phyloP scores from a whole-genome alignment of 2,329 filamentous ascomycete genomes.

The Phaeosphaeriaceae sp. region DNA sequence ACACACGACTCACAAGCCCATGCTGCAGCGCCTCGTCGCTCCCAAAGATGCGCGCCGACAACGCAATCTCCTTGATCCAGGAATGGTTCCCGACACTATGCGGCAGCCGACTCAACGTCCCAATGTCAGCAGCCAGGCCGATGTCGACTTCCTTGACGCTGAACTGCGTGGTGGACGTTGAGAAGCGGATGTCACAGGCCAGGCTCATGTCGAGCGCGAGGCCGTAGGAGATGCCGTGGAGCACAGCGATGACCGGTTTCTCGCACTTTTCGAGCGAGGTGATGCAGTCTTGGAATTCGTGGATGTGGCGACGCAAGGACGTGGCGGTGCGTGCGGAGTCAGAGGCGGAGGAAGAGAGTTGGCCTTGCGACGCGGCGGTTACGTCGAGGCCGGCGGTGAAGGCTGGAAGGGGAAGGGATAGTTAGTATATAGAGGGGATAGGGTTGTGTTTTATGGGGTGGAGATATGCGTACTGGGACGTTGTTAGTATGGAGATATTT shows the following conservation, averaged over 20 bases:
- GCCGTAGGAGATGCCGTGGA: constrained; percentile 47
- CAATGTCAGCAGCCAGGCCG: constrained; percentile 79
- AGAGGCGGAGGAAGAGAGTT: constrained; percentile 46
- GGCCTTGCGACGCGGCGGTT: constrained; percentile 66
- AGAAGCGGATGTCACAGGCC: constrained; percentile 74
- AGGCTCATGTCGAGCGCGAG: constrained; percentile 61
- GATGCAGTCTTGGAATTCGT: constrained; percentile 82
- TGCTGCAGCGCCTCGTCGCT: constrained; percentile 72
- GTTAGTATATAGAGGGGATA: neutral
- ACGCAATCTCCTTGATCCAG: constrained; percentile 81
- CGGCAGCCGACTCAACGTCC: constrained; percentile 75
- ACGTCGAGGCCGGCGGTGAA: constrained; percentile 59
- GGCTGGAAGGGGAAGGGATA: neutral
- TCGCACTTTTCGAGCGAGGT: constrained; percentile 81
- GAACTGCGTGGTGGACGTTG: constrained; percentile 65
- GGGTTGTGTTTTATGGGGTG: neutral
- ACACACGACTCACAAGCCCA: constrained; percentile 73
- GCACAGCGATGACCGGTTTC: constrained; percentile 63
- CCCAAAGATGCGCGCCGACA: constrained; percentile 74
- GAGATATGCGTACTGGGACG: constrained; percentile 54
- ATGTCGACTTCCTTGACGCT: constrained; percentile 85
- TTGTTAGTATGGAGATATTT: constrained; percentile 69
- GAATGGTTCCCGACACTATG: constrained; percentile 73
- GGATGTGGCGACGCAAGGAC: constrained; percentile 68
- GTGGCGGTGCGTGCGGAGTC: constrained; percentile 69